A percentile compares a stretch with the other conserved stretches of the same genome.
These are phyloP conservation scores for Multifurca ochricompacta DNA, from an alignment of 768 basidiomycete genomes.

Conservation along the genomic window DNA sequence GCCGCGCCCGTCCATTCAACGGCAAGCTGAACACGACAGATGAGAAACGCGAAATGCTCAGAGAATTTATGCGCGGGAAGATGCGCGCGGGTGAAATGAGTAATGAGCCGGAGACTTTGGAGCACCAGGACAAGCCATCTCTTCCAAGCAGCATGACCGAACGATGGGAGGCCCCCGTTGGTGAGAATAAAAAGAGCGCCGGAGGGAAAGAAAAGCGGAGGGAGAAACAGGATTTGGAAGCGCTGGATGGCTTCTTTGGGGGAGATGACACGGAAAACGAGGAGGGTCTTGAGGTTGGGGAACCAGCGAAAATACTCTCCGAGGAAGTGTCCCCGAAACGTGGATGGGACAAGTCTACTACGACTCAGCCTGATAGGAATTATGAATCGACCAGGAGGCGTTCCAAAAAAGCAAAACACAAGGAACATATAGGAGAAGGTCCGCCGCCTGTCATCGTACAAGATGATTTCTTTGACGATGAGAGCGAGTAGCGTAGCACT, in stretches of 20 bases:
- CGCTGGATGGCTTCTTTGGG: constrained; percentile 29
- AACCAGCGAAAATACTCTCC: not conserved
- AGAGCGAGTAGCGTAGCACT: not conserved
- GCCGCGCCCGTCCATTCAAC: constrained; percentile 7
- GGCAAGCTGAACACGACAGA: constrained; percentile 31
- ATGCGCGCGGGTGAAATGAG: constrained; percentile 57
- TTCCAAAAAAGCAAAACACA: not conserved
- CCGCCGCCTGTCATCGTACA: not conserved
- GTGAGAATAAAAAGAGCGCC: not conserved
- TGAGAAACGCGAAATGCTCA: constrained; percentile 48
- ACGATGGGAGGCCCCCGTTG: not conserved
- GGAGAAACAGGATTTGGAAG: constrained; percentile 11
- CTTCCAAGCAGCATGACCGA: not conserved
- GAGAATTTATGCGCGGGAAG: constrained; percentile 45
- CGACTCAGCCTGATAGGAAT: not conserved
- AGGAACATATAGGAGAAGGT: not conserved
- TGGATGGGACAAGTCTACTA: not conserved
- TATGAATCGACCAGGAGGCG: not conserved
- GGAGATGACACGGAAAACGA: constrained; percentile 21
- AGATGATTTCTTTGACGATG: constrained; percentile 5
- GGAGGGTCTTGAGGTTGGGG: not conserved
- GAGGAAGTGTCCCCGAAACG: not conserved
- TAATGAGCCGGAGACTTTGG: constrained; percentile 47
- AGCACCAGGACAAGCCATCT: not conserved
- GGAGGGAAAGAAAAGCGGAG: not conserved